Conservation (phyloP, 2,329 filamentous ascomycete species). For the Paramyrothecium roridum region DNA sequence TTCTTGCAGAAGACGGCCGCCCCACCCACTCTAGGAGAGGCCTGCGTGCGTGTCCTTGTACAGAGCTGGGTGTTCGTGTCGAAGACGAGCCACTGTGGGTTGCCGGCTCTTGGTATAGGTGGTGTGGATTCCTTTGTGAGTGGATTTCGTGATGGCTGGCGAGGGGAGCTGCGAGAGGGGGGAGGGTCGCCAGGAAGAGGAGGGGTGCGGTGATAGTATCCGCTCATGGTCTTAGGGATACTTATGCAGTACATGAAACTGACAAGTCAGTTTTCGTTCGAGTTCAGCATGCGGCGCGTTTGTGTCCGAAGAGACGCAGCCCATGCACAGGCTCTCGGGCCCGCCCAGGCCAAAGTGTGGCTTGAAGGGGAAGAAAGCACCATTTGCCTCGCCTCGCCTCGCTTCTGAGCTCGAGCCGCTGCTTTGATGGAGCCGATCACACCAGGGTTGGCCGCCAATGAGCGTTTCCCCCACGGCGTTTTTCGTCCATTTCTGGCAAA, state of each 20-base stretch:
- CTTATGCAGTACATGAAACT: background rate
- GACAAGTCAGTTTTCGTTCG: background rate
- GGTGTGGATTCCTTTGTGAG: background rate
- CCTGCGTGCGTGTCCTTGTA: background rate
- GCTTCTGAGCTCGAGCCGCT: too few species aligned
- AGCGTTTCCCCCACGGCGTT: background rate
- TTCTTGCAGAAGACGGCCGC: conserved; percentile 2
- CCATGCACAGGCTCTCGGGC: background rate
- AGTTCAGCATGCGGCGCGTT: background rate
- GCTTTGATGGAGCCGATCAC: background rate
- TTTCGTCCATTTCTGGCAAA: background rate
- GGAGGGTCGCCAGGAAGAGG: background rate
- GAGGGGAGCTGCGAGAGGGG: background rate
- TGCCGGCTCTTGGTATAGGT: background rate
- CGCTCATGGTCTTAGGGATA: background rate
- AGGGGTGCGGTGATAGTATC: background rate
- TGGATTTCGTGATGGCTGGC: background rate
- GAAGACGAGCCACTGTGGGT: background rate
- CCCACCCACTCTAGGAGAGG: background rate
- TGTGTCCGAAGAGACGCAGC: background rate
- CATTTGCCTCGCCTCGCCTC: too few species aligned
- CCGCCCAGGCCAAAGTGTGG: background rate
- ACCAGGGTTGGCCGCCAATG: background rate
- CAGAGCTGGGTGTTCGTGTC: background rate
- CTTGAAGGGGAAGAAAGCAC: background rate